Conservation (phyloP, 495 filamentous ascomycete genomes). For the Hypoxylon intermedium region DNA sequence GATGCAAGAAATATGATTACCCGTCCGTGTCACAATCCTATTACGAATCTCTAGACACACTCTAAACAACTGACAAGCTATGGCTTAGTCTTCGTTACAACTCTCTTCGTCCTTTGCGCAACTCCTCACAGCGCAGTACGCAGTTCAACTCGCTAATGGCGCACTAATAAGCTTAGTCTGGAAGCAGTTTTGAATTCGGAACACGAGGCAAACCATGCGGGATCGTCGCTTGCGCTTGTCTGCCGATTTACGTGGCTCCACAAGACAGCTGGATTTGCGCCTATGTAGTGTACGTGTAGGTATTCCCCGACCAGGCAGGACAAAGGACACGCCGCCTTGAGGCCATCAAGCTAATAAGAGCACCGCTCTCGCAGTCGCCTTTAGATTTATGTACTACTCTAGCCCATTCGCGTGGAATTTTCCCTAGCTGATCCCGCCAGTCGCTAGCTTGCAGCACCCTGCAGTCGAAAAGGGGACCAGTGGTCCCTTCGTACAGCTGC, state of each 20-base stretch:
- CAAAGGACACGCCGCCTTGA: not conserved
- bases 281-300: no score
- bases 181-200: not conserved
- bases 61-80: not conserved
- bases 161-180: not conserved
- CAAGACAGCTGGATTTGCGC: conserved; percentile 22
- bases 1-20: conserved; percentile 26
- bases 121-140: not conserved
- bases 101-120: conserved; percentile 6
- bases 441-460: conserved; percentile 17
- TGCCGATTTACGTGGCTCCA: conserved; percentile 29
- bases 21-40: conserved; percentile 29
- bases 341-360: not conserved
- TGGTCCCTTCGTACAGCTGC: conserved; percentile 39
- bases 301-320: conserved; percentile 1
- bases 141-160: no score
- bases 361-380: not conserved
- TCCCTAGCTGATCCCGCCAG: conserved; percentile 6
- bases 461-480: conserved; percentile 17
- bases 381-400: not conserved
- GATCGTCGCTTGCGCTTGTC: not conserved
- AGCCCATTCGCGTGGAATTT: not conserved
- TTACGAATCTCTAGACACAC: not conserved
- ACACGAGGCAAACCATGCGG: conserved; percentile 2
- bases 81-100: conserved; percentile 9